Evolutionary conservation across 192 early-diverging fungal species (phyloP).

Genomic region (Backusella tuberculispora): DNA sequence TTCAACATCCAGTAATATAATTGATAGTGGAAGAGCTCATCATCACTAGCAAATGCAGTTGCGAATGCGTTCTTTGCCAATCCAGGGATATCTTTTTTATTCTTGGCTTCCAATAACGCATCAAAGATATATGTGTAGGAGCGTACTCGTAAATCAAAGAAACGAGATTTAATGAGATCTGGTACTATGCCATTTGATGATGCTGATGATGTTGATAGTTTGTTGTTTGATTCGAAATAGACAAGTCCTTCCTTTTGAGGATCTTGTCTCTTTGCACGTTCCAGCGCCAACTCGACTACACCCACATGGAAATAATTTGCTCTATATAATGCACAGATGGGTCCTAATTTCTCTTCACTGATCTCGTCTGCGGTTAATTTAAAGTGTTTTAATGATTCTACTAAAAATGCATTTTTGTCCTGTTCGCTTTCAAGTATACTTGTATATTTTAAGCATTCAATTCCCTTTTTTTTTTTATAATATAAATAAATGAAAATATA

Average conservation of each 20-base stretch:
- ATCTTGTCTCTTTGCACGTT: constrained; percentile 30
- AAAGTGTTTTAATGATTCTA: constrained; percentile 25
- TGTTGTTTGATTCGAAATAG: constrained; percentile 15
- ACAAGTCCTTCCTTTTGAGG: constrained; percentile 23
- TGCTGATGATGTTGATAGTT: neutral
- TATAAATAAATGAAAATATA: constrained; percentile 7
- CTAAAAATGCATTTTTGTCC: constrained; percentile 19
- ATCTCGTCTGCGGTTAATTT: constrained; percentile 29
- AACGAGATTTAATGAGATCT: constrained; percentile 3
- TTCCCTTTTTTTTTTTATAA: too few species aligned
- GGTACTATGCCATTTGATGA: neutral
- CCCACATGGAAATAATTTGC: constrained; percentile 26
- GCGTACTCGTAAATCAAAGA: constrained; percentile 11
- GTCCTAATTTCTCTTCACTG: constrained; percentile 10
- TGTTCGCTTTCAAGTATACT: constrained; percentile 10
- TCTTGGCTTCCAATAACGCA: neutral
- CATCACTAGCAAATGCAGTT: constrained; percentile 21
- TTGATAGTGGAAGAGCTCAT: constrained; percentile 35
- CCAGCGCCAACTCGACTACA: constrained; percentile 34
- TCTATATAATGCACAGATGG: constrained; percentile 26
- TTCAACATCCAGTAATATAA: constrained; percentile 36
- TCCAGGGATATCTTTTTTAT: neutral
- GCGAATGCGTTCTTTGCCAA: constrained; percentile 3
- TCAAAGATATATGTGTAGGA: neutral
- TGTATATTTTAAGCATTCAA: constrained; percentile 26